Base-by-base conservation (phyloP, 257 asterid genomes). In the Thymus mandschuricus region DNA sequence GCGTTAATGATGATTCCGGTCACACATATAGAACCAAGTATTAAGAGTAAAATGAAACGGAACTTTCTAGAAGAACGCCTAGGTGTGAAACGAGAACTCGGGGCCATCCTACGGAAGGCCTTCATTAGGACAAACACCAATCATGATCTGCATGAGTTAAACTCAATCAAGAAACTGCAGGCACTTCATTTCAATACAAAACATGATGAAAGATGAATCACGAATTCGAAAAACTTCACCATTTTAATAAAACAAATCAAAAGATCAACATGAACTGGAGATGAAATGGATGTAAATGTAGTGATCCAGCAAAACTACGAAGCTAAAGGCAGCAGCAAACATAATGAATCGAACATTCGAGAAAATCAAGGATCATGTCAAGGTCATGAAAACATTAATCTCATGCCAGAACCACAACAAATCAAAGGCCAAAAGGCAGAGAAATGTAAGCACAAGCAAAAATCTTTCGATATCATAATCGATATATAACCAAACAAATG, bases 91-190 rank as follows among this genome's bases (percentile, higher is more conserved):
- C 84, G 88, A 63, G 70, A 57, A 78, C 91, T 78, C 68, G 80
- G 85, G 79, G 89, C 92, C 95, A 88, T 86, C 67, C 69, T 83
- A 83, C 4, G 52, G 34, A 68, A 64, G 76, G 71, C 72, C 54
- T 76, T 15, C 44, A 45, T 68, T 65, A 48, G 64, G 75, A 61
- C 49, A 55, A 59, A 40, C 12, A 77, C 68, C 71, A 76, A 60
- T 74, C 68, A 64, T 64, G 55, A 67, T 74, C 92, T 87, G 95
- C 74, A 85, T 10, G 40, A 66, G 51, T 66, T 28, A 55, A 31
- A 69, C 55, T 45, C 46, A 38, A 38, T 38, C 41, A 4, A 38
- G 41, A 38, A 38, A 38, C 41, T 38, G 8, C 6, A 35, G 40
- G 41, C 41, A 38, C 7, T 38, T 35, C 40, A 3, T 38, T 57